Evolutionary conservation across 2,329 filamentous ascomycete genomes (phyloP).

Genomic region (Trichoderma polysporum): DNA sequence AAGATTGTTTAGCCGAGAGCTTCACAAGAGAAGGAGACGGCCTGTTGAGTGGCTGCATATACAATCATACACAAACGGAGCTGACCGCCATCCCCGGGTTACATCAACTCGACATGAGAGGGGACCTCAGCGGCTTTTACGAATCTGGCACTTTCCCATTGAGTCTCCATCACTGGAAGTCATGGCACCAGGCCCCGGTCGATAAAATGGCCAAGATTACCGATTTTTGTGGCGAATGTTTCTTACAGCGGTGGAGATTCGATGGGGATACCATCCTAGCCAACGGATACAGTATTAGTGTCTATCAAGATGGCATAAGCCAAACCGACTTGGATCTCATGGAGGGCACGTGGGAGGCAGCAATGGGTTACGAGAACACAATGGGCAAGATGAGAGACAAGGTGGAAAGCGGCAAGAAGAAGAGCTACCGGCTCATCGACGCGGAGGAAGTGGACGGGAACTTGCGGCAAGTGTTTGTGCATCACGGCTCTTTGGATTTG

Average conservation of each 20-base stretch:
- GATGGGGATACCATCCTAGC: slow-evolving; percentile 50
- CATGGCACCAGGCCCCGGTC: slow-evolving; percentile 52
- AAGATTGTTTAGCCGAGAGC: slow-evolving; percentile 48
- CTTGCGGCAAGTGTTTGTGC: slow-evolving; percentile 57
- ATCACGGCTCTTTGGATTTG: slow-evolving; percentile 23
- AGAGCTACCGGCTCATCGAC: slow-evolving; percentile 50
- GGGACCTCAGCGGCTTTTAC: slow-evolving; percentile 59
- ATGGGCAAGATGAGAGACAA: slow-evolving; percentile 50
- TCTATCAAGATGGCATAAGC: slow-evolving; percentile 44
- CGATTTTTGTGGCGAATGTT: slow-evolving; percentile 56
- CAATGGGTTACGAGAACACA: slow-evolving; percentile 51
- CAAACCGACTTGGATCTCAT: slow-evolving; percentile 45
- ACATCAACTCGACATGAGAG: slow-evolving; percentile 56
- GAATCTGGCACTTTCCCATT: slow-evolving; percentile 55
- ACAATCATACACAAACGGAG: slow-evolving; percentile 51
- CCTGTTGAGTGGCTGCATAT: slow-evolving; percentile 58
- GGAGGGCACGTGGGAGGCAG: slow-evolving; percentile 56
- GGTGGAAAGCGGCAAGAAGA: slow-evolving; percentile 44
- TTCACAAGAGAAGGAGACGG: slow-evolving; percentile 50
- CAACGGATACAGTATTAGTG: slow-evolving; percentile 59
- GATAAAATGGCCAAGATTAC: slow-evolving; percentile 25
- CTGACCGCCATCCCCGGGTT: slow-evolving; percentile 57
- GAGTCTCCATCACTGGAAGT: slow-evolving; percentile 64
- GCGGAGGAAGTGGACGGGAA: slow-evolving; percentile 43
- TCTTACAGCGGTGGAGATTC: slow-evolving; percentile 56